Percentiles rank a stretch among this genome's conserved stretches.
phyloP scores from a whole-genome alignment of 805 yeast genomes.

The Schizosaccharomyces octosporus region DNA sequence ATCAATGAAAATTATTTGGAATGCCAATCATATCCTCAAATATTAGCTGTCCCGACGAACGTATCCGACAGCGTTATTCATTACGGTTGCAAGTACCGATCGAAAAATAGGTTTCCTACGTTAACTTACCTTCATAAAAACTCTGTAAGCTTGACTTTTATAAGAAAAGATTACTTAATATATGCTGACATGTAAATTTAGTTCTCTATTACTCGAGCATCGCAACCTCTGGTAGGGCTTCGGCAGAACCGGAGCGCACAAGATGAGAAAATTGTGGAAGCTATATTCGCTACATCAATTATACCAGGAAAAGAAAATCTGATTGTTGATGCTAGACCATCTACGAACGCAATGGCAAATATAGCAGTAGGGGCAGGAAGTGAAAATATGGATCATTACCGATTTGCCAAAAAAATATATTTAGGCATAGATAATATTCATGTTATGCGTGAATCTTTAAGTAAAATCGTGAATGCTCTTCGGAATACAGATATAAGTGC shows the following conservation, averaged over 20 bases:
- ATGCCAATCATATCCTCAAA: slow-evolving; percentile 37
- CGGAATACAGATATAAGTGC: slow-evolving; percentile 41
- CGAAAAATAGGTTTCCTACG: slow-evolving; percentile 65
- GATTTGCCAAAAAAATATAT: slow-evolving; percentile 43
- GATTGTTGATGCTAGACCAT: slow-evolving; percentile 75
- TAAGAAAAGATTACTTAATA: not conserved
- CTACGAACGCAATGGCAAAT: slow-evolving; percentile 88
- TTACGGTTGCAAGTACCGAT: slow-evolving; percentile 67
- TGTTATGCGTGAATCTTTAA: slow-evolving; percentile 69
- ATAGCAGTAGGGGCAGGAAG: slow-evolving; percentile 96
- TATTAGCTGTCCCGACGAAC: slow-evolving; percentile 43
- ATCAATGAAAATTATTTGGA: slow-evolving; percentile 28
- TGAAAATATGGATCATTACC: slow-evolving; percentile 72
- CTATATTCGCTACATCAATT: slow-evolving; percentile 41
- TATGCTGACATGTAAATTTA: slow-evolving; percentile 12
- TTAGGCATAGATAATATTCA: slow-evolving; percentile 88
- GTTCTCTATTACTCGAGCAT: slow-evolving; percentile 62
- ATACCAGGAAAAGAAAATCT: slow-evolving; percentile 24
- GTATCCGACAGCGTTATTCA: slow-evolving; percentile 61
- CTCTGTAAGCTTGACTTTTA: slow-evolving; percentile 1
- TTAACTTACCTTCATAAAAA: slow-evolving; percentile 51
- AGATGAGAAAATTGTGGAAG: slow-evolving; percentile 61
- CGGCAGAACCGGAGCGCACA: slow-evolving; percentile 72
- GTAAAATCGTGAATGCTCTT: slow-evolving; percentile 20
- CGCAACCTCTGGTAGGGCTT: slow-evolving; percentile 82